These are phyloP conservation scores for Amanita brunnescens DNA, from an alignment of 768 basidiomycete species.

Conservation along the genomic window DNA sequence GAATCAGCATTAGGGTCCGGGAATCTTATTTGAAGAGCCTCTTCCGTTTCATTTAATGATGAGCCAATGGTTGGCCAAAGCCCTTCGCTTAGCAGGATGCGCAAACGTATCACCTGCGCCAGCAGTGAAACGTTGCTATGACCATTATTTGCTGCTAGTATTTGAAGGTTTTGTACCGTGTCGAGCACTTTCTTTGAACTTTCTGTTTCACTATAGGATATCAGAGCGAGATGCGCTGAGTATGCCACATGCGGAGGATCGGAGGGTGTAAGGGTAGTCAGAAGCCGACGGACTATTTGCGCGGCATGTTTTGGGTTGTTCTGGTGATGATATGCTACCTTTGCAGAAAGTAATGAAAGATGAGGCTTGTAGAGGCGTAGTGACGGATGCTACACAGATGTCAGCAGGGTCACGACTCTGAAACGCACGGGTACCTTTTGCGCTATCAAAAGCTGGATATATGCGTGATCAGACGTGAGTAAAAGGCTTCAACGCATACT, in stretches of 20 bases:
- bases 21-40: conserved; percentile 33
- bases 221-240: conserved; percentile 44
- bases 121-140: conserved; percentile 42
- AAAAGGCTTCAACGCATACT: conserved; percentile 20
- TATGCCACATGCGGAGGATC: conserved; percentile 50
- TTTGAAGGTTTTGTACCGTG: conserved; percentile 27
- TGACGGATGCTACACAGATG: conserved; percentile 46
- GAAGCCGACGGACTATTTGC: conserved; percentile 45
- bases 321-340: conserved; percentile 38
- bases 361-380: conserved; percentile 52
- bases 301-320: conserved; percentile 52
- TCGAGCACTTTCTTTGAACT: conserved; percentile 18
- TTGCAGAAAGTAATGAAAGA: conserved; percentile 54
- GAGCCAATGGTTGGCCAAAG: conserved; percentile 44
- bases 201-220: conserved; percentile 22
- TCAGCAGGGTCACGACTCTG: neutral
- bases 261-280: conserved; percentile 29
- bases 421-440: conserved; percentile 40
- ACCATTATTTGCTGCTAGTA: conserved; percentile 15
- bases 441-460: conserved; percentile 38
- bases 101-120: conserved; percentile 46
- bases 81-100: conserved; percentile 43
- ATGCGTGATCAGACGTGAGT: conserved; percentile 1
- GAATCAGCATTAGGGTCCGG: conserved; percentile 5
- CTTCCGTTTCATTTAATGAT: conserved; percentile 42